Evolutionary conservation across 495 filamentous ascomycete genomes (phyloP).

Genomic region (Opeltia flavorubescens): DNA sequence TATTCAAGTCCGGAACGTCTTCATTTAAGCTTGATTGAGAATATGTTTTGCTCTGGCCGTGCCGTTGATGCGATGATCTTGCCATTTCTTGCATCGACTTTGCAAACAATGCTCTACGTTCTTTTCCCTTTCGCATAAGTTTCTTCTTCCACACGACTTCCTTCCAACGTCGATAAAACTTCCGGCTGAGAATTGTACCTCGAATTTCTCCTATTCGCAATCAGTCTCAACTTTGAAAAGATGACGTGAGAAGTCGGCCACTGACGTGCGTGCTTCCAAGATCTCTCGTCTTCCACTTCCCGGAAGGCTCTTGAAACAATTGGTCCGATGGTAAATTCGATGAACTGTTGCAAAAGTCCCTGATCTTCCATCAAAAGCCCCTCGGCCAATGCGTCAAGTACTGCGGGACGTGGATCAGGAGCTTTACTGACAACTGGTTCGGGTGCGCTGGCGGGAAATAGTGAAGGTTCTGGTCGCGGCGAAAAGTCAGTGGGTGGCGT

Average conservation of each 20-base stretch:
- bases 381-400: conserved; percentile 7
- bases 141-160: conserved; percentile 12
- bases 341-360: conserved; percentile 17
- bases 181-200: conserved; percentile 9
- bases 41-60: not conserved
- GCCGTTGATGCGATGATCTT: not conserved
- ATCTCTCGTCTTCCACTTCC: conserved; percentile 14
- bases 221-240: conserved; percentile 5
- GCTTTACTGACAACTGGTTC: not conserved
- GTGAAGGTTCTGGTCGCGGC: not conserved
- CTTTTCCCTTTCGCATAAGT: conserved; percentile 13
- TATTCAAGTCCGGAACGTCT: not conserved
- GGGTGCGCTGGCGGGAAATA: not conserved
- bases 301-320: conserved; percentile 9
- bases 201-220: conserved; percentile 12
- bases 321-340: conserved; percentile 12
- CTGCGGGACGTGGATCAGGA: conserved; percentile 1
- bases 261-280: conserved; percentile 16
- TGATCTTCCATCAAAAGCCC: conserved; percentile 10
- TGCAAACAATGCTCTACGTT: conserved; percentile 12
- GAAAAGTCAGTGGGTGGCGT: not conserved
- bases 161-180: conserved; percentile 13
- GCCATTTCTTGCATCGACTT: conserved; percentile 10
- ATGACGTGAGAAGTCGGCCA: not conserved
- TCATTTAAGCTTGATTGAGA: not conserved